These are phyloP conservation scores for Phytophthora pseudosyringae DNA, from an alignment of 352 stramenopile genomes.

Conservation along the genomic window DNA sequence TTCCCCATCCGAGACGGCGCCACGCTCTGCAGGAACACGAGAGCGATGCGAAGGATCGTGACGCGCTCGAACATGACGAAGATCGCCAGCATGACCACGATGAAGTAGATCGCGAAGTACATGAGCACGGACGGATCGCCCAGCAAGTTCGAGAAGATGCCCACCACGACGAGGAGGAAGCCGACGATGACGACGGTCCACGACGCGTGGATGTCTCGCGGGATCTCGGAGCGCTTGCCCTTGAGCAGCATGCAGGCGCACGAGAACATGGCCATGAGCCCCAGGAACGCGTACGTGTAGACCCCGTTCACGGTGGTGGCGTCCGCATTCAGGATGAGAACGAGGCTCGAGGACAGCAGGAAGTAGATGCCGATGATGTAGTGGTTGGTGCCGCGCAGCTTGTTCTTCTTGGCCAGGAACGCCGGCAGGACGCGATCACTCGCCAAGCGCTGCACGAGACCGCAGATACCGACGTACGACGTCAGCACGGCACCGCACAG, in stretches of 20 bases:
- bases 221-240: conserved; percentile 79
- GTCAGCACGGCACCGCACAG: conserved; percentile 86
- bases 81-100: conserved; percentile 72
- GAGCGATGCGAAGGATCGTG: conserved; percentile 72
- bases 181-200: conserved; percentile 49
- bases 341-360: conserved; percentile 62
- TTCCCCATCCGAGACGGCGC: conserved; percentile 55
- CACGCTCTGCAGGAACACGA: conserved; percentile 70
- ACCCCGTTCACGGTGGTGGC: conserved; percentile 76
- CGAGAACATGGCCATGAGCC: conserved; percentile 85
- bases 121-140: conserved; percentile 81
- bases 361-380: conserved; percentile 82
- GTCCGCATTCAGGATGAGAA: conserved; percentile 77
- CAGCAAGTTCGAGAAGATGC: conserved; percentile 80
- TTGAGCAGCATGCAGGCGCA: conserved; percentile 86
- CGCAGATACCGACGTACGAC: conserved; percentile 83
- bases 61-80: conserved; percentile 89
- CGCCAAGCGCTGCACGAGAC: conserved; percentile 73
- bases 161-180: conserved; percentile 56
- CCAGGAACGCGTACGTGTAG: conserved; percentile 88
- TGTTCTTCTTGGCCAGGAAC: conserved; percentile 65
- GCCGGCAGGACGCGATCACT: conserved; percentile 65
- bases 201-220: conserved; percentile 62
- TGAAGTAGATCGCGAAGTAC: conserved; percentile 90
- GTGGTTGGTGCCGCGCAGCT: conserved; percentile 73